Evolutionary conservation across 1,139 yeast genomes (phyloP).

Genomic region (Debaryomyces fabryi): DNA sequence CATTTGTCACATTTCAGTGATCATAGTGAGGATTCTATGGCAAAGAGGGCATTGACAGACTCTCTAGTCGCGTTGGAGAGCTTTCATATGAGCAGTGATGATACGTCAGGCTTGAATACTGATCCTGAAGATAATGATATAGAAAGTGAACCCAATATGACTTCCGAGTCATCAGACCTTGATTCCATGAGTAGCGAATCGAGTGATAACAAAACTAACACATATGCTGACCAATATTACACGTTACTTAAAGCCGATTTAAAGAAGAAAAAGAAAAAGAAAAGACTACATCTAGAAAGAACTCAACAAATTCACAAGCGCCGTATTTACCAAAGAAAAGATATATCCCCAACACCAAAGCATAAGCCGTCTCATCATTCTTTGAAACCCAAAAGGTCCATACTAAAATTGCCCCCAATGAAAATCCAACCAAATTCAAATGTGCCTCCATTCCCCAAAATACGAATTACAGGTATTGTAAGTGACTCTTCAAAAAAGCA

Average conservation of each 20-base stretch:
- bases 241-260: conserved; percentile 21
- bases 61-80: conserved; percentile 14
- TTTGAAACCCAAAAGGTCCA: conserved; percentile 45
- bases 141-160: conserved; percentile 16
- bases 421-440: background rate
- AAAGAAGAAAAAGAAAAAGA: conserved; percentile 17
- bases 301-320: conserved; percentile 4
- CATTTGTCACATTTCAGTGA: conserved; percentile 7
- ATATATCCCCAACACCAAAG: conserved; percentile 46
- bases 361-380: conserved; percentile 48
- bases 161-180: conserved; percentile 32
- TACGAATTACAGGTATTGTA: background rate
- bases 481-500: background rate
- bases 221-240: conserved; percentile 29
- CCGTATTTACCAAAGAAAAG: conserved; percentile 12
- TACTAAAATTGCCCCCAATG: conserved; percentile 29
- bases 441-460: background rate
- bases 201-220: conserved; percentile 18
- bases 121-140: conserved; percentile 23
- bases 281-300: conserved; percentile 9
- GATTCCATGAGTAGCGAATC: conserved; percentile 23
- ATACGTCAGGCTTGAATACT: conserved; percentile 29
- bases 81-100: conserved; percentile 18
- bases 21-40: conserved; percentile 10
- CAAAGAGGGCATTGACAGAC: conserved; percentile 14